These are phyloP conservation scores for Lichtheimia hyalospora DNA, from an alignment of 371 early-diverging fungal genomes.

Conservation along the genomic window DNA sequence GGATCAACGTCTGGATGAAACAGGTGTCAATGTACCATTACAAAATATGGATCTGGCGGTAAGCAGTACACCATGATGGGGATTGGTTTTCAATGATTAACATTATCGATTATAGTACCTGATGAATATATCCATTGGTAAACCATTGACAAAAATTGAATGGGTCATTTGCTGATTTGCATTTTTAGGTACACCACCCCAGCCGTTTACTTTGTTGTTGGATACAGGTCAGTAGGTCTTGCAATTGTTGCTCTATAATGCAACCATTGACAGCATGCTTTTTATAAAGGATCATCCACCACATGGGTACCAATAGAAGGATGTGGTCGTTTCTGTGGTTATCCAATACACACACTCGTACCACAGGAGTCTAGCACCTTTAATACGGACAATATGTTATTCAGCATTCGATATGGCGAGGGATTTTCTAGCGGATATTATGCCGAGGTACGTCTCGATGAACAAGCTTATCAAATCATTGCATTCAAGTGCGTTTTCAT, in stretches of 20 bases:
- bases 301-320: constrained; percentile 43
- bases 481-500: no score
- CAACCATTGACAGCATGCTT: not conserved
- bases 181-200: constrained; percentile 38
- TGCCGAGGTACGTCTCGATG: constrained; percentile 23
- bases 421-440: constrained; percentile 41
- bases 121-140: constrained; percentile 42
- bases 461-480: no score
- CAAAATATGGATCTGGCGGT: constrained; percentile 22
- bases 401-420: constrained; percentile 42
- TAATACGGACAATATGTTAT: constrained; percentile 10
- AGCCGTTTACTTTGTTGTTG: constrained; percentile 38
- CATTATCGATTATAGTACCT: constrained; percentile 23
- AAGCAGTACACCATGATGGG: not conserved
- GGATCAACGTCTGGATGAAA: constrained; percentile 1
- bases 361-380: constrained; percentile 26
- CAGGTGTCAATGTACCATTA: constrained; percentile 14
- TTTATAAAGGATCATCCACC: constrained; percentile 33
- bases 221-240: constrained; percentile 21
- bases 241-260: not conserved
- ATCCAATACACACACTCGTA: constrained; percentile 25
- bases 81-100: not conserved
- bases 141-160: not conserved
- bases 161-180: not conserved
- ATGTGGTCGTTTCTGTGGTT: constrained; percentile 37